Conservation (phyloP, 2,329 filamentous ascomycete species). For the Neopestalotiopsis clavispora region DNA sequence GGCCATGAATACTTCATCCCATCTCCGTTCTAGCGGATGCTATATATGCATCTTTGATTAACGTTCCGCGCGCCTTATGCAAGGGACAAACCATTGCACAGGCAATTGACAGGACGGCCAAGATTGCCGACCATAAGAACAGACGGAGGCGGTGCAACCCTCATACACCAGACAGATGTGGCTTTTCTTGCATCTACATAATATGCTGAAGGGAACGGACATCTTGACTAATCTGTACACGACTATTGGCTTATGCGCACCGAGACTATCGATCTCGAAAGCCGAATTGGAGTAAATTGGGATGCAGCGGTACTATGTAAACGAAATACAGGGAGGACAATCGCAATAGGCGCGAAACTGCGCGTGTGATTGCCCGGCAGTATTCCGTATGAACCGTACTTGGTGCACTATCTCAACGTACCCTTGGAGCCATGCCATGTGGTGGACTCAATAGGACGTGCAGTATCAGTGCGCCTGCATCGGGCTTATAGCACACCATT, state of each 20-base stretch:
- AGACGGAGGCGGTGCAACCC: neutral
- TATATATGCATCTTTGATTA: slow-evolving; percentile 12
- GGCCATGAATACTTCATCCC: neutral
- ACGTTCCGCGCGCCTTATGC: slow-evolving; percentile 7
- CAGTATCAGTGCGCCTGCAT: neutral
- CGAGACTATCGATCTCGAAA: slow-evolving; percentile 2
- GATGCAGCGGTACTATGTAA: neutral
- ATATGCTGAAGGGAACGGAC: neutral
- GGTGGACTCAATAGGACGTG: neutral
- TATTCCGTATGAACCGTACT: neutral
- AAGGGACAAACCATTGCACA: slow-evolving; percentile 1
- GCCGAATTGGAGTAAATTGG: neutral
- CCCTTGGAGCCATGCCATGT: neutral
- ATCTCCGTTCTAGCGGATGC: neutral
- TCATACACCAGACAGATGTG: neutral
- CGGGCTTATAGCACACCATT: slow-evolving; percentile 7
- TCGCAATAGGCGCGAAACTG: neutral
- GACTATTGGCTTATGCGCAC: slow-evolving; percentile 7
- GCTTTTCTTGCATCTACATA: slow-evolving; percentile 3
- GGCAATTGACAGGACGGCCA: neutral
- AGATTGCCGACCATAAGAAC: neutral
- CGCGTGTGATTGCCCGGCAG: neutral
- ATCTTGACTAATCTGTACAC: slow-evolving; percentile 2
- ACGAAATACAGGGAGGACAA: neutral
- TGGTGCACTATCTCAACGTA: neutral